Conservation (phyloP, 192 early-diverging fungal species). For the Backusella tarrabulga region DNA sequence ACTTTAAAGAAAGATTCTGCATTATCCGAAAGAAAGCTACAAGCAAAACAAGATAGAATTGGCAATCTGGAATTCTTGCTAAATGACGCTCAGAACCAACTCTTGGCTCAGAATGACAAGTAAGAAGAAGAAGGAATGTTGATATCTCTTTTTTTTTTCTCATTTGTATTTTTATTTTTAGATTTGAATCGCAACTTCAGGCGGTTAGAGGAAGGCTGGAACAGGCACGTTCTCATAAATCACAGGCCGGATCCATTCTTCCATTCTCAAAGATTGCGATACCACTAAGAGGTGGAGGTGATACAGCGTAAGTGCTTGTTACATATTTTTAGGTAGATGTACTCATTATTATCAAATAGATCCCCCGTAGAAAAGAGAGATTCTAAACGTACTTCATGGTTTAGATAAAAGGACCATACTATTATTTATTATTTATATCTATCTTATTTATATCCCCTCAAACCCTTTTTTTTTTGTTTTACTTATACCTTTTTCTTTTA, state of each 20-base stretch:
- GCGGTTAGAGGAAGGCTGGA: constrained; percentile 75
- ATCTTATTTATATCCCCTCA: neutral
- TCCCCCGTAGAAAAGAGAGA: neutral
- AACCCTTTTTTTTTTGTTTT: neutral
- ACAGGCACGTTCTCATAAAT: constrained; percentile 60
- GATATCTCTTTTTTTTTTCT: no score
- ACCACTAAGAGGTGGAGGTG: constrained; percentile 79
- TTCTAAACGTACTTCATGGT: neutral
- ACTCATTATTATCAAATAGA: neutral
- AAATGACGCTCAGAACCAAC: constrained; percentile 80
- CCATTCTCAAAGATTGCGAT: constrained; percentile 70
- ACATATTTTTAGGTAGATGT: neutral
- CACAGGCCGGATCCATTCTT: constrained; percentile 25
- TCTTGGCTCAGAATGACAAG: constrained; percentile 72
- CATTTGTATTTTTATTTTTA: constrained; percentile 14
- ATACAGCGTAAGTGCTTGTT: neutral
- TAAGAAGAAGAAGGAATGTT: constrained; percentile 13
- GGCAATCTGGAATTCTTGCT: constrained; percentile 81
- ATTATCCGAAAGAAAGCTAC: constrained; percentile 86
- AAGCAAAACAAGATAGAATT: constrained; percentile 90
- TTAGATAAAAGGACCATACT: neutral
- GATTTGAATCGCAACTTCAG: constrained; percentile 78
- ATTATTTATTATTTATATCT: neutral
- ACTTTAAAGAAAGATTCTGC: constrained; percentile 91
- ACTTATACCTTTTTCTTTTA: neutral